These are phyloP conservation scores for Ceratobasidium sp. DNA, from an alignment of 1,284 basidiomycete genomes.

Conservation along the genomic window DNA sequence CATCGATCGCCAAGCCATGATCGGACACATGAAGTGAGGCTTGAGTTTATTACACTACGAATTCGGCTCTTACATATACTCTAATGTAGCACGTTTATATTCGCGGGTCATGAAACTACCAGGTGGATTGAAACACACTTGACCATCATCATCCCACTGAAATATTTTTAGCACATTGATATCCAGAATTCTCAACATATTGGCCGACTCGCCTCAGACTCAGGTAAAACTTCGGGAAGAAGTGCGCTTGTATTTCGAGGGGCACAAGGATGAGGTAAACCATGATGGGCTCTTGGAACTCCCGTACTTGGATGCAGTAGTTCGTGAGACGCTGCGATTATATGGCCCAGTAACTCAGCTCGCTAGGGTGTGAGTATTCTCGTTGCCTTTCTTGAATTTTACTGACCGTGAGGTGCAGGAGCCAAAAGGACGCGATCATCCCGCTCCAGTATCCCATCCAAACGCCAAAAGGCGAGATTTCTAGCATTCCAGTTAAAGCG, in stretches of 20 bases:
- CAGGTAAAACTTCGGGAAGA: constrained; percentile 67
- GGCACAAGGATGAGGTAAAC: constrained; percentile 43
- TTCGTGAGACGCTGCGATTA: constrained; percentile 71
- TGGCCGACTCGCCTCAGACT: constrained; percentile 60
- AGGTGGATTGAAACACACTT: neutral
- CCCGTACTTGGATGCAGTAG: constrained; percentile 66
- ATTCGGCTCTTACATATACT: no score
- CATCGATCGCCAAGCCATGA: constrained; percentile 53
- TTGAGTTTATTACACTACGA: neutral
- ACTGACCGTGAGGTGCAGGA: neutral
- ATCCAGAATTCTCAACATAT: constrained; percentile 74
- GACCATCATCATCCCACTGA: no score
- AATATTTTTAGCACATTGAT: constrained; percentile 58
- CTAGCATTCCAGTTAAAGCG: constrained; percentile 39
- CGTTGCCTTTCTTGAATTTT: neutral
- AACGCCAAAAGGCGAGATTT: constrained; percentile 12
- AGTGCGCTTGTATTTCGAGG: constrained; percentile 50
- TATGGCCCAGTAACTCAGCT: constrained; percentile 70
- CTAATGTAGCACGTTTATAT: constrained; percentile 7
- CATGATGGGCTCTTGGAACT: constrained; percentile 52
- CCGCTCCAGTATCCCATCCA: constrained; percentile 25
- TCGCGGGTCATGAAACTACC: constrained; percentile 46
- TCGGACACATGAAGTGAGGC: constrained; percentile 59
- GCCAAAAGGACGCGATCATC: constrained; percentile 15
- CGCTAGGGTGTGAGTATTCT: constrained; percentile 57